These are phyloP conservation scores for Fusarium avenaceum DNA, from an alignment of 2,329 filamentous ascomycete species.

Conservation along the genomic window DNA sequence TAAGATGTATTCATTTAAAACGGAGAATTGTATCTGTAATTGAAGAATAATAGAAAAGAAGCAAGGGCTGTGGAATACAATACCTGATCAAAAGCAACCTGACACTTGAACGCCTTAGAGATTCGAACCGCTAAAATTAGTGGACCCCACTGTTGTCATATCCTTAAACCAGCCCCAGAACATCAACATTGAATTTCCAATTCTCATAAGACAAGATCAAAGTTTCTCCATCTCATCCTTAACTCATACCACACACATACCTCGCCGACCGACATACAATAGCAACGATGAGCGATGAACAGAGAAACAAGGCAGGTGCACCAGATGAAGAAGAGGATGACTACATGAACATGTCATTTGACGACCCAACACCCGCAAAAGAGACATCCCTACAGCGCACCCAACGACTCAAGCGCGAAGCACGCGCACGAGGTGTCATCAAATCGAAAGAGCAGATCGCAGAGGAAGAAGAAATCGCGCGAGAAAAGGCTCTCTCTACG, in stretches of 20 bases:
- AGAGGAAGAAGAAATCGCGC: slow-evolving; percentile 77
- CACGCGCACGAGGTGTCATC: slow-evolving; percentile 74
- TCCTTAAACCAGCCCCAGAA: not conserved
- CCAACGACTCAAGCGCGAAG: slow-evolving; percentile 69
- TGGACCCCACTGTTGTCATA: slow-evolving; percentile 15
- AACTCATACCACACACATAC: not conserved
- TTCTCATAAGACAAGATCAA: slow-evolving; percentile 1
- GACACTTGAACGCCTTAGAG: not conserved
- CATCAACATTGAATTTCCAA: slow-evolving; percentile 14
- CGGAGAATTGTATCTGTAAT: too few species aligned
- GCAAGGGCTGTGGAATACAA: not conserved
- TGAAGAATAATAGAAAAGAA: too few species aligned
- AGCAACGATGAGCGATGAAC: slow-evolving; percentile 24
- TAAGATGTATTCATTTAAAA: not conserved
- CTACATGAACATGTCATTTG: slow-evolving; percentile 97
- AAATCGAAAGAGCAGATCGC: slow-evolving; percentile 88
- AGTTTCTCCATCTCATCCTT: not conserved
- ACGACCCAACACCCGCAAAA: slow-evolving; percentile 70
- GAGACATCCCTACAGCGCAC: slow-evolving; percentile 70
- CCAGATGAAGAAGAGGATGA: slow-evolving; percentile 83
- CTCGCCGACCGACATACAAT: not conserved
- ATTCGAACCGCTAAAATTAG: slow-evolving; percentile 14
- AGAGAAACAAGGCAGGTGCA: slow-evolving; percentile 29
- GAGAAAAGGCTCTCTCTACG: slow-evolving; percentile 82
- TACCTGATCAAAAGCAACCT: not conserved